phyloP scores from a whole-genome alignment of 2,329 filamentous ascomycete species.

The Diaporthe citrichinensis region DNA sequence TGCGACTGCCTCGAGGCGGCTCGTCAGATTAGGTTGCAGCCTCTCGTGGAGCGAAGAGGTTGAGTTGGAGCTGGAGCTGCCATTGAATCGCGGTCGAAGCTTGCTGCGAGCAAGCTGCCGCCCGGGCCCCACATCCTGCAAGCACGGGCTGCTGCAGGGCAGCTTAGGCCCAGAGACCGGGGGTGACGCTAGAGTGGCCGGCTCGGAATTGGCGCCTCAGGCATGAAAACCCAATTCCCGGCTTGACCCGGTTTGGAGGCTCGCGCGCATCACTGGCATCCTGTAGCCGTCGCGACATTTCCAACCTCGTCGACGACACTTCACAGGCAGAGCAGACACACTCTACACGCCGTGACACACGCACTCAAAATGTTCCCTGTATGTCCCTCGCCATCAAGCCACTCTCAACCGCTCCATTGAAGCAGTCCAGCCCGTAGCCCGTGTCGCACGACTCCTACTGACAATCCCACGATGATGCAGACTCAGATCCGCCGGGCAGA shows the following conservation, averaged over 20 bases:
- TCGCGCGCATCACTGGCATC: constrained; percentile 41
- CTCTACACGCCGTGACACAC: constrained; percentile 41
- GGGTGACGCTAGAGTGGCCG: constrained; percentile 15
- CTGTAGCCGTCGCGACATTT: constrained; percentile 40
- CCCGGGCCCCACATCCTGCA: constrained; percentile 15
- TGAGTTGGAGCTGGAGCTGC: background rate
- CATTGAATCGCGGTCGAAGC: constrained; percentile 9
- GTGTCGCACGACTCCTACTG: constrained; percentile 45
- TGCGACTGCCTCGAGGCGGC: constrained; percentile 20
- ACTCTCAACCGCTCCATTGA: constrained; percentile 4
- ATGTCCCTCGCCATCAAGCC: constrained; percentile 39
- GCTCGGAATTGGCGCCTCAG: constrained; percentile 35
- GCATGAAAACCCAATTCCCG: constrained; percentile 39
- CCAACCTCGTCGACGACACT: constrained; percentile 45
- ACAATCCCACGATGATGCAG: constrained; percentile 52
- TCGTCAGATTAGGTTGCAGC: background rate
- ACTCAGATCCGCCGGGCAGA: constrained; percentile 58
- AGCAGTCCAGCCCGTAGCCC: background rate
- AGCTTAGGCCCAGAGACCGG: background rate
- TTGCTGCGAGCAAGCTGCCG: constrained; percentile 11
- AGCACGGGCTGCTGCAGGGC: constrained; percentile 22
- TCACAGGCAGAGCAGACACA: constrained; percentile 46
- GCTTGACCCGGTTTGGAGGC: constrained; percentile 39
- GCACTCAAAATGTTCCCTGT: constrained; percentile 50
- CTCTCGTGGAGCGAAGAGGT: background rate